phyloP scores from a whole-genome alignment of 2,329 filamentous ascomycete genomes.

The Anthostomella pinea region DNA sequence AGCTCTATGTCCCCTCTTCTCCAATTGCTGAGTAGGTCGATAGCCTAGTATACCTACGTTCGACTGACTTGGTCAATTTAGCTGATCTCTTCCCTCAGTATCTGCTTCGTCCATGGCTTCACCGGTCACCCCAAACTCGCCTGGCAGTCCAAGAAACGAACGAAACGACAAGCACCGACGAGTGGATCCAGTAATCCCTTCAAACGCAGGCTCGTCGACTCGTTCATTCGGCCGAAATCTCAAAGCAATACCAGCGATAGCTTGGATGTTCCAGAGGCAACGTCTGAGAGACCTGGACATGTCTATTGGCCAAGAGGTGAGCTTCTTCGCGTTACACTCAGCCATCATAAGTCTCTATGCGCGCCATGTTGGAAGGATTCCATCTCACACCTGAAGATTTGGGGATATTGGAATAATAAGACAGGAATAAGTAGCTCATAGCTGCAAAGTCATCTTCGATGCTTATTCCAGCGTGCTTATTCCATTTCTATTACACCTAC shows the following conservation, averaged over 20 bases:
- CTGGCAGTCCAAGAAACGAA: constrained; percentile 9
- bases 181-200: not conserved
- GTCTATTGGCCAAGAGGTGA: constrained; percentile 10
- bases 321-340: no score
- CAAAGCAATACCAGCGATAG: not conserved
- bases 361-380: no score
- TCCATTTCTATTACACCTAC: no score
- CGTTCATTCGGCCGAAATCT: not conserved
- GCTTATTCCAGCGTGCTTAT: no score
- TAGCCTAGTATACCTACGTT: no score
- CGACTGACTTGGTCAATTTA: no score
- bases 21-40: constrained; percentile 6
- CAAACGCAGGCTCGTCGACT: not conserved
- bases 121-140: constrained; percentile 11
- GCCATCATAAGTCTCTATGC: no score
- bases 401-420: no score
- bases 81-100: constrained; percentile 3
- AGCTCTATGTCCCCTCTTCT: constrained; percentile 4
- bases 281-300: not conserved
- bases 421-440: no score
- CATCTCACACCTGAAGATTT: no score
- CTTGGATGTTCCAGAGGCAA: no score
- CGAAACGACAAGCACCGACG: not conserved
- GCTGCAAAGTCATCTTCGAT: no score
- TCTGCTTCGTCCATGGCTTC: constrained; percentile 14